Base-by-base conservation (phyloP, 495 filamentous ascomycete species). In the Aspergillus mulundensis region DNA sequence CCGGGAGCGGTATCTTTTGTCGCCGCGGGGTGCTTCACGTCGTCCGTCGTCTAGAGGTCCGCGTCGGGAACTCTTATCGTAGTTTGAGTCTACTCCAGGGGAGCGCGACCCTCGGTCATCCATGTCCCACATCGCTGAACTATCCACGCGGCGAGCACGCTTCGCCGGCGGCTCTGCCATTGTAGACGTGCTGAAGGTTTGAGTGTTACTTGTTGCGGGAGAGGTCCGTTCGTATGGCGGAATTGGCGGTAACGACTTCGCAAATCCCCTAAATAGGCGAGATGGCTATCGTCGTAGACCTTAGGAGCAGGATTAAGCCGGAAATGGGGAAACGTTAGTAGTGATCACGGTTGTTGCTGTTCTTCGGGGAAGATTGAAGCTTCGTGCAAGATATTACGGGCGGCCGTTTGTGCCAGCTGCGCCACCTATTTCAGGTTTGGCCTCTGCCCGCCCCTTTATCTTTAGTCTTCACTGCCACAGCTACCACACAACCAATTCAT, bases 151-250 rank as follows among this genome's bases (percentile, higher is more conserved):
- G 50, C 78, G 77, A 30, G 79, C 67, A 38, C 81, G 81, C 60
- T 84, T 83, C 38, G 77, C 62, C 44, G 79, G 77, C 21, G 78
- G 81, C 49, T 83, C 81, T 14, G 76, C 65, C 79, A 82, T 82
- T 44, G 16, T 50, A 11, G n/a, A 19, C 4, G 28, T 25, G 34
- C 24, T n/a, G 21, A 44, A 50, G 38, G 19, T 38, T 49, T 14
- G 54, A 42, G 21, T 10, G 32, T 43, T 7, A 7, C 28, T 30
- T 19, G 15, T 19, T 36, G 10, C 21, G 16, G 10, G 15, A 11
- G 34, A 38, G 32, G 5, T 23, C 7, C 15, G 18, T 32, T 25
- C 14, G 30, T 25, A 25, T 7, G 20, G 28, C 40, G 32, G 5
- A 14, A 10, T 20, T 15, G n/a, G 21, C 16, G 20, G 45, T 34